These are phyloP conservation scores for Penicillium paneum DNA, from an alignment of 2,329 filamentous ascomycete species.

Conservation along the genomic window DNA sequence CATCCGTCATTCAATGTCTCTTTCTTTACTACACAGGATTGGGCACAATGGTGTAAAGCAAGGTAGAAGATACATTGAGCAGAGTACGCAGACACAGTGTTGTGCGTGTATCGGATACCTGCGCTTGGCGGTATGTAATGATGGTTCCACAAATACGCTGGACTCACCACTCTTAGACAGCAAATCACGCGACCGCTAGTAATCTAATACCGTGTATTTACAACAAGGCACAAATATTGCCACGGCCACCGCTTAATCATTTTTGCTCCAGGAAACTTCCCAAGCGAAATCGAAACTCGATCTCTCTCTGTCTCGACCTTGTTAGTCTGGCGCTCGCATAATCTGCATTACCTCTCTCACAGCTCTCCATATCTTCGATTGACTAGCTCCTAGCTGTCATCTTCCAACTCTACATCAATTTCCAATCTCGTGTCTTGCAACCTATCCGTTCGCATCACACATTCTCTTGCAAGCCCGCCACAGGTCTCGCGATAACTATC, in stretches of 20 bases:
- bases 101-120: constrained; percentile 17
- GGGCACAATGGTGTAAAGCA: not conserved
- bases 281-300: constrained; percentile 30
- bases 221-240: constrained; percentile 21
- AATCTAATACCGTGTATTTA: constrained; percentile 20
- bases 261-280: constrained; percentile 29
- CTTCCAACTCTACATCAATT: constrained; percentile 7
- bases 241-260: constrained; percentile 31
- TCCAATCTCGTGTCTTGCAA: constrained; percentile 25
- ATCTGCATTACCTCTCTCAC: constrained; percentile 21
- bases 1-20: not conserved
- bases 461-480: constrained; percentile 20
- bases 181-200: constrained; percentile 13
- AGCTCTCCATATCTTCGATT: constrained; percentile 18
- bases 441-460: constrained; percentile 25
- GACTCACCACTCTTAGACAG: not conserved
- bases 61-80: constrained; percentile 9
- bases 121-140: constrained; percentile 10
- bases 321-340: constrained; percentile 32
- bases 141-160: constrained; percentile 7
- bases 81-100: constrained; percentile 11
- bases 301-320: constrained; percentile 32
- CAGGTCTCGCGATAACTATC: constrained; percentile 25
- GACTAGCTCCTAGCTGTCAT: constrained; percentile 22
- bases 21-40: not conserved